Evolutionary conservation across 805 yeast genomes (phyloP).

Genomic region (Metschnikowia borealis): DNA sequence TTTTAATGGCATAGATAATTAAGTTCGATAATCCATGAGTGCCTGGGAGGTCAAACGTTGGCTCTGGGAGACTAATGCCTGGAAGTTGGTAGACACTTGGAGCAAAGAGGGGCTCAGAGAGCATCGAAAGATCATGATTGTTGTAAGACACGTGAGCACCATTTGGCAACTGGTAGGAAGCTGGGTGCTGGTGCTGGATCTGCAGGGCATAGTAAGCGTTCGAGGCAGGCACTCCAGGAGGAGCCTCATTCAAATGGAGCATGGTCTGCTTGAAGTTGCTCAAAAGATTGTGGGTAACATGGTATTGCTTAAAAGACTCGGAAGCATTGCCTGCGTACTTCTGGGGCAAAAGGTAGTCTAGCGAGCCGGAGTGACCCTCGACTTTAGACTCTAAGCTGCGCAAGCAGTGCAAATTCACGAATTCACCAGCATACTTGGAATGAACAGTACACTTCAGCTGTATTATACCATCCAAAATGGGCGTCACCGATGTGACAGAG

Average conservation of each 20-base stretch:
- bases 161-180: conserved; percentile 54
- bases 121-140: conserved; percentile 45
- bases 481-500: conserved; percentile 65
- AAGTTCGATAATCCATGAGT: conserved; percentile 46
- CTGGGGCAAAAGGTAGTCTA: conserved; percentile 15
- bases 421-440: conserved; percentile 82
- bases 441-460: conserved; percentile 61
- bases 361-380: conserved; percentile 17
- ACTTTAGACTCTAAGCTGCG: conserved; percentile 37
- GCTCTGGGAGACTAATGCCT: conserved; percentile 26
- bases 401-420: conserved; percentile 60
- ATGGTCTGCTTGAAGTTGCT: conserved; percentile 35
- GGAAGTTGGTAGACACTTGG: conserved; percentile 54
- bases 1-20: conserved; percentile 33
- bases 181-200: conserved; percentile 21
- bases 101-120: conserved; percentile 68
- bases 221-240: conserved; percentile 14
- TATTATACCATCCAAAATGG: conserved; percentile 71
- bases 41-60: conserved; percentile 41
- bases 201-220: conserved; percentile 17
- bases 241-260: conserved; percentile 24
- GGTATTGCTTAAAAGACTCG: conserved; percentile 35
- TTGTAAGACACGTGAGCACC: conserved; percentile 36
- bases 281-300: conserved; percentile 31
- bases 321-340: conserved; percentile 5